Conservation (phyloP, 768 basidiomycete genomes). For the Mycena galericulata region DNA sequence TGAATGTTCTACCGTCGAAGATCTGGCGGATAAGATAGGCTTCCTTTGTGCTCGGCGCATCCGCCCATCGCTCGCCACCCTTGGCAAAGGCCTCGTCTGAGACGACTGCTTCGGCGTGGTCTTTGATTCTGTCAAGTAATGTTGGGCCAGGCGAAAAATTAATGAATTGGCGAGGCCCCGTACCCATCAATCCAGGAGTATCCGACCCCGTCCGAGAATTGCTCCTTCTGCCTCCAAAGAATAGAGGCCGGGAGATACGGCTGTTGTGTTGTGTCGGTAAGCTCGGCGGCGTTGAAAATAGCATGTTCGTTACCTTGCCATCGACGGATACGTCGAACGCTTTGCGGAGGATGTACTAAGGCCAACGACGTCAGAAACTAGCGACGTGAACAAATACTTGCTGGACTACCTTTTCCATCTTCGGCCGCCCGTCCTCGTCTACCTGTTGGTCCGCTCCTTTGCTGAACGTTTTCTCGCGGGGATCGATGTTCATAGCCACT, state of each 20-base stretch:
- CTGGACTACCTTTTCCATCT: conserved; percentile 93
- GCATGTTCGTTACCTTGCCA: conserved; percentile 65
- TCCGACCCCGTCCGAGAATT: conserved; percentile 98
- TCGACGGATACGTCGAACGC: conserved; percentile 91
- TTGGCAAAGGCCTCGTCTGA: conserved; percentile 86
- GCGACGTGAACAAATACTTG: conserved; percentile 39
- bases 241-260: conserved; percentile 95
- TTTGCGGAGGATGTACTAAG: conserved; percentile 92
- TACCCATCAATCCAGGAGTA: conserved; percentile 99
- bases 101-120: conserved; percentile 78
- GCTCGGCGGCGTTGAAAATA: neutral
- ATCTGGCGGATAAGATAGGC: conserved; percentile 93
- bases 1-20: conserved; percentile 75
- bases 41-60: conserved; percentile 95
- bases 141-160: neutral
- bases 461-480: conserved; percentile 88
- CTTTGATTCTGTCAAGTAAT: conserved; percentile 77
- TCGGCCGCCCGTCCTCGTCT: conserved; percentile 89
- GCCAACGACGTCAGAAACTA: conserved; percentile 22
- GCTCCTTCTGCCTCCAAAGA: conserved; percentile 99
- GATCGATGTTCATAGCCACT: conserved; percentile 90
- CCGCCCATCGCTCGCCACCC: conserved; percentile 78
- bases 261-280: conserved; percentile 48
- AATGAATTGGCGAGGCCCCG: conserved; percentile 33
- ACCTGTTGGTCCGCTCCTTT: conserved; percentile 80